phyloP scores from a whole-genome alignment of 441 rosid genomes.

The Erodium texanum region DNA sequence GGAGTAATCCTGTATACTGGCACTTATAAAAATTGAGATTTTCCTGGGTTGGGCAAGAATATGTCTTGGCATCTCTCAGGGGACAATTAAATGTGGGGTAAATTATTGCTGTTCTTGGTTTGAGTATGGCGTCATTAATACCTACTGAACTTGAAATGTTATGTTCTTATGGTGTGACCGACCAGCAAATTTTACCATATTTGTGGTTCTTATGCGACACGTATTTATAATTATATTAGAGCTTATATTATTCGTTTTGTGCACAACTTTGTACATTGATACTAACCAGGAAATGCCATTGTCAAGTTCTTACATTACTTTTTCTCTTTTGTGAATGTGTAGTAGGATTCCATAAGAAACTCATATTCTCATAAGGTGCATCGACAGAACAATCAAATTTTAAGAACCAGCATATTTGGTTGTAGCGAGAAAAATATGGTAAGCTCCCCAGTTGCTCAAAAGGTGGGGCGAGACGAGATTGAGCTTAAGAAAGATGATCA shows the following conservation, averaged over 20 bases:
- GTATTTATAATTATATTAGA: neutral
- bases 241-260: neutral
- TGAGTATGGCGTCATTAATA: too few relatives aligned
- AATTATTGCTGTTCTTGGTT: too few relatives aligned
- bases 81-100: too few relatives aligned
- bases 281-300: too few relatives aligned
- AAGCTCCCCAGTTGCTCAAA: constrained; percentile 22
- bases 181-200: neutral
- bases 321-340: neutral
- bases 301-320: neutral
- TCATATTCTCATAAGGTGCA: neutral
- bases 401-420: constrained; percentile 13
- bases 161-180: too few relatives aligned
- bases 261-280: too few relatives aligned
- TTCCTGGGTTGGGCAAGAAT: neutral
- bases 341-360: constrained; percentile 19
- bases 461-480: constrained; percentile 17
- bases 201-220: neutral
- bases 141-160: neutral
- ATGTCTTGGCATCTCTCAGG: too few relatives aligned
- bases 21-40: too few relatives aligned
- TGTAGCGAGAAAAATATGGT: constrained; percentile 8
- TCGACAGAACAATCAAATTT: constrained; percentile 9
- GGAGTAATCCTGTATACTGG: too few relatives aligned
- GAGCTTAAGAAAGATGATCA: neutral